Evolutionary conservation across 257 asterid genomes (phyloP).

Genomic region (Nicotiana noctiflora): DNA sequence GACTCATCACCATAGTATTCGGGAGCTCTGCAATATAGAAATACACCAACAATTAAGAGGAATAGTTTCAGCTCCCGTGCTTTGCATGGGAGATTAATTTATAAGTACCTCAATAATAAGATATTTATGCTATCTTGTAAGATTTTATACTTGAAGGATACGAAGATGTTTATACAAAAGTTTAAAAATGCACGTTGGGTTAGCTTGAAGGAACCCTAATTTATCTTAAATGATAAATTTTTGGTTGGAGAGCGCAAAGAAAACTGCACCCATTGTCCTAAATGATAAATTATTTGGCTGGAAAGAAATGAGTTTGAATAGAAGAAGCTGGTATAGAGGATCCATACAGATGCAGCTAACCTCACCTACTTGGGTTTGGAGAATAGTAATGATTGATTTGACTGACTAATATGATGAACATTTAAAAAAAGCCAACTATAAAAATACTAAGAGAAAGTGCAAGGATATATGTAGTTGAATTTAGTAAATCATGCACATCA

Average conservation of each 20-base stretch:
- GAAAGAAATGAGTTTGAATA: background rate
- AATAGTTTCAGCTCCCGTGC: background rate
- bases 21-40: constrained; percentile 39
- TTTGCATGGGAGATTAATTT: background rate
- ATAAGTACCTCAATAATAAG: background rate
- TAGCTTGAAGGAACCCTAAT: background rate
- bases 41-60: background rate
- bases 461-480: constrained; percentile 1
- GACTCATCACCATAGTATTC: constrained; percentile 62
- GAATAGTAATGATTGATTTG: background rate
- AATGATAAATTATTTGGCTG: background rate
- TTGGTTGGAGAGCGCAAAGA: background rate
- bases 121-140: background rate
- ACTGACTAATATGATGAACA: background rate
- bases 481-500: background rate
- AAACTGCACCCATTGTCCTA: background rate
- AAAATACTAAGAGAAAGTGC: constrained; percentile 1
- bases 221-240: background rate
- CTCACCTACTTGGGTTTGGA: background rate
- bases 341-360: background rate
- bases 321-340: background rate
- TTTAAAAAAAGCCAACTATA: background rate
- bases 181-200: background rate
- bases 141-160: background rate
- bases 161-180: background rate